A percentile compares a stretch with the other conserved stretches of the same genome.
Evolutionary conservation across 495 filamentous ascomycete species (phyloP).

Genomic region (Pseudoneurospora amorphoporcata): DNA sequence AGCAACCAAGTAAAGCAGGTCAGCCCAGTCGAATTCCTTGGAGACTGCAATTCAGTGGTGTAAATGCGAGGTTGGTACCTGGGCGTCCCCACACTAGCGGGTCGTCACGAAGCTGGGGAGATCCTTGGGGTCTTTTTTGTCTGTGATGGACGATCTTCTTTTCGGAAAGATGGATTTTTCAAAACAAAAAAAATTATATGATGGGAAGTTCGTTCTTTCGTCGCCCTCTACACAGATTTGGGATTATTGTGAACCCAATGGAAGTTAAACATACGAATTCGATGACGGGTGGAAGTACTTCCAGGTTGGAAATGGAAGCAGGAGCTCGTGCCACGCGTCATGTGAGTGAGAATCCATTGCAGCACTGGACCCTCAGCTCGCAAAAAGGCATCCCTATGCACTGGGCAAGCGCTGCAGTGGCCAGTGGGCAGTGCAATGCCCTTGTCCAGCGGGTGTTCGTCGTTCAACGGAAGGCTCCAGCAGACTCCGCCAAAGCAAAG

Average conservation of each 20-base stretch:
- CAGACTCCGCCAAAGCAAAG: neutral
- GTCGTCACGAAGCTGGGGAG: neutral
- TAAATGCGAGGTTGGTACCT: neutral
- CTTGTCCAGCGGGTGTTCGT: neutral
- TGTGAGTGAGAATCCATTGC: neutral
- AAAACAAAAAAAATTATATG: neutral
- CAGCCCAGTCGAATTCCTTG: neutral
- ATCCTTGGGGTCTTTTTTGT: neutral
- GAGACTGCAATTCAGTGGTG: neutral
- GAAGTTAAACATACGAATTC: neutral
- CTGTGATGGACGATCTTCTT: neutral
- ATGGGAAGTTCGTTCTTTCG: neutral
- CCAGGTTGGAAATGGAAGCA: neutral
- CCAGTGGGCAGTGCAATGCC: neutral
- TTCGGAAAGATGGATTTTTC: neutral
- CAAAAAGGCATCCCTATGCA: neutral
- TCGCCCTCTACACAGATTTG: neutral
- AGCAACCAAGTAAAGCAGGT: neutral
- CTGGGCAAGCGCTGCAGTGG: neutral
- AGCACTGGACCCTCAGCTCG: neutral
- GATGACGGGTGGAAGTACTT: neutral
- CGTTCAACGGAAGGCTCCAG: neutral
- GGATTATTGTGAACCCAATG: neutral
- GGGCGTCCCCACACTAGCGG: neutral
- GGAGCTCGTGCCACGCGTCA: neutral